A percentile compares a stretch with the other conserved stretches of the same genome.
phyloP scores from a whole-genome alignment of 2,329 filamentous ascomycete genomes.

The Aspergillus arachidicola region DNA sequence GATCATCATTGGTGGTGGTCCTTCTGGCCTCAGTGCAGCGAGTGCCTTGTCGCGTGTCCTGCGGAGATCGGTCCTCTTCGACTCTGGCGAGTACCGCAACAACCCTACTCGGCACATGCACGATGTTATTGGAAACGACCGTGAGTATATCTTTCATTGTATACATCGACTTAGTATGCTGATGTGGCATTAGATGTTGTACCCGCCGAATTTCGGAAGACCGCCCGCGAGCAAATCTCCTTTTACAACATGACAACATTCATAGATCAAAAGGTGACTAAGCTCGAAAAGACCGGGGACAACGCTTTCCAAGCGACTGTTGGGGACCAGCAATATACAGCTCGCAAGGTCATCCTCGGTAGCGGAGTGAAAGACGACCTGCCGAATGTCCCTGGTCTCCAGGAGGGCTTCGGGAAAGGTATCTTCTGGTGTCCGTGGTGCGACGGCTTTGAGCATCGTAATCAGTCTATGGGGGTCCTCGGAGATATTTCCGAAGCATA shows the following conservation, averaged over 20 bases:
- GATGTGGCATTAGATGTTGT: neutral
- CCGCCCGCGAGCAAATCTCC: neutral
- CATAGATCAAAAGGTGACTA: neutral
- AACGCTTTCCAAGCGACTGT: neutral
- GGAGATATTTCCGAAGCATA: conserved; percentile 21
- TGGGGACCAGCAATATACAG: neutral
- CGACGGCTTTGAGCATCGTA: conserved; percentile 62
- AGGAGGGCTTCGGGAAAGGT: conserved; percentile 59
- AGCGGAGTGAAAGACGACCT: neutral
- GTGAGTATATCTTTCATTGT: conserved; percentile 32
- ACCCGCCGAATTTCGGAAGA: neutral
- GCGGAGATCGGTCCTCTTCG: conserved; percentile 58
- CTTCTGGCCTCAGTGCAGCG: conserved; percentile 55
- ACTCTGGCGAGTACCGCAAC: conserved; percentile 63
- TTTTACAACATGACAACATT: neutral
- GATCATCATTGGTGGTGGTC: conserved; percentile 60
- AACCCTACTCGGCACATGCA: conserved; percentile 59
- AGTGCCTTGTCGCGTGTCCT: conserved; percentile 63
- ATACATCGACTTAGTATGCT: neutral
- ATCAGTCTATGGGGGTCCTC: conserved; percentile 59
- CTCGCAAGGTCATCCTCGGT: neutral
- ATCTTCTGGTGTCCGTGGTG: conserved; percentile 68
- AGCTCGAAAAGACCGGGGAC: neutral
- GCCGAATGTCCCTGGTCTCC: conserved; percentile 56
- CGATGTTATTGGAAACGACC: conserved; percentile 61